Conservation (phyloP, 176 grass and related monocot species). For the Oryza officinalis region DNA sequence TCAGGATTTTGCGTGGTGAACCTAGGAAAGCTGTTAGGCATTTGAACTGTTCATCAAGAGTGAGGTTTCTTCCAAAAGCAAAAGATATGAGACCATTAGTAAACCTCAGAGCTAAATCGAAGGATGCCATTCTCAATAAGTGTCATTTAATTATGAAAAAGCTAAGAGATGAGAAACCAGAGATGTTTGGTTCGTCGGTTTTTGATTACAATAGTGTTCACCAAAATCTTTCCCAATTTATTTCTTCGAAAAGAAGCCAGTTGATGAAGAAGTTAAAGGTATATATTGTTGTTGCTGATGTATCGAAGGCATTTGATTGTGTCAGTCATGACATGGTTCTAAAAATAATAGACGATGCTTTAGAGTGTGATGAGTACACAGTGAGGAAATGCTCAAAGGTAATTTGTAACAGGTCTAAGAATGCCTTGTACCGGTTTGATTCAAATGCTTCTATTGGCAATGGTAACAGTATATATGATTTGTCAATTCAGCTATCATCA, state of each 20-base stretch:
- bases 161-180: constrained; percentile 60
- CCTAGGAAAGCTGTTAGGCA: constrained; percentile 37
- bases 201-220: constrained; percentile 83
- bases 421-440: constrained; percentile 41
- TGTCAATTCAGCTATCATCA: constrained; percentile 64
- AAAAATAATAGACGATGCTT: constrained; percentile 54
- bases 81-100: constrained; percentile 69
- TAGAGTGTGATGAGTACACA: constrained; percentile 60
- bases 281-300: constrained; percentile 95
- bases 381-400: constrained; percentile 59
- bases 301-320: constrained; percentile 84
- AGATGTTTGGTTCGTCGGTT: constrained; percentile 89
- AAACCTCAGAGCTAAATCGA: constrained; percentile 64
- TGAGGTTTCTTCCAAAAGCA: constrained; percentile 84
- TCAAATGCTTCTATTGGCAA: constrained; percentile 53
- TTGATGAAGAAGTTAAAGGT: constrained; percentile 42
- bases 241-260: constrained; percentile 49
- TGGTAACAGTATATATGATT: constrained; percentile 24
- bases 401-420: constrained; percentile 46
- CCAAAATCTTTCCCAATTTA: constrained; percentile 58
- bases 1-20: constrained; percentile 37
- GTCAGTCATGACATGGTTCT: constrained; percentile 69
- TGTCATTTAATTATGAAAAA: constrained; percentile 63
- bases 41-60: constrained; percentile 52
- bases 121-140: constrained; percentile 46